Base-by-base conservation (phyloP, 257 asterid genomes). In the Cinchona pubescens region DNA sequence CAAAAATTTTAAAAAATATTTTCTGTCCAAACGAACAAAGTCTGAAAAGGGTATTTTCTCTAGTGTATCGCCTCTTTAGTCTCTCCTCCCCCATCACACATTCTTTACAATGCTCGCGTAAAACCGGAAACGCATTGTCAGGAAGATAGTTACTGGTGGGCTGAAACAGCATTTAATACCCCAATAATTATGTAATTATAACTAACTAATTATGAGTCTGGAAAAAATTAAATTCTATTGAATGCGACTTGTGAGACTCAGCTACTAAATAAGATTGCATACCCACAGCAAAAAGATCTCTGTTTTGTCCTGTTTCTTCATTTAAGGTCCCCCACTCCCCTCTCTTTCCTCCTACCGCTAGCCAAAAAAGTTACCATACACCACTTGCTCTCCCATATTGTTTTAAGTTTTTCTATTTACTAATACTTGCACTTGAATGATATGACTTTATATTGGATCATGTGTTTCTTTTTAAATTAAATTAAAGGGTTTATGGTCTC, bases 301-400 rank as follows among this genome's bases (percentile, higher is more conserved):
- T 73, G 40, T 46, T 77, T 77, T 77, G 74, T 77, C 70, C 18
- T 68, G 49, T 42, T 46, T 21, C 60, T 72, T 48, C 66, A 48
- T 67, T 72, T 59, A 72, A 46, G 38, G 27, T 12, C 12, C 72
- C 46, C 79, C 12, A 7, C 62, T 66, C 46, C 32, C 5, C 16
- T 8, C 1, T 10, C 34, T 6, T 23, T 1, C 49, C 16, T 2
- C 55, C 16, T 15, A 46, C 62, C 35, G 10, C 35, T 58, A 3
- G 8, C 40, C 23, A 29, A 27, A 40, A n/a, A 3, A 58, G 42
- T 59, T 25, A 58, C 12, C 30, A 15, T 18, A 2, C 43, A 14
- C 3, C 9, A 2, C 21, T 25, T 0, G 7, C 15, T 23, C 43
- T 15, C 34, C 23, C 3, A 2, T 59, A 12, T 29, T 4, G 12